Conservation (phyloP, 768 basidiomycete species). For the Suillus hirtellus region DNA sequence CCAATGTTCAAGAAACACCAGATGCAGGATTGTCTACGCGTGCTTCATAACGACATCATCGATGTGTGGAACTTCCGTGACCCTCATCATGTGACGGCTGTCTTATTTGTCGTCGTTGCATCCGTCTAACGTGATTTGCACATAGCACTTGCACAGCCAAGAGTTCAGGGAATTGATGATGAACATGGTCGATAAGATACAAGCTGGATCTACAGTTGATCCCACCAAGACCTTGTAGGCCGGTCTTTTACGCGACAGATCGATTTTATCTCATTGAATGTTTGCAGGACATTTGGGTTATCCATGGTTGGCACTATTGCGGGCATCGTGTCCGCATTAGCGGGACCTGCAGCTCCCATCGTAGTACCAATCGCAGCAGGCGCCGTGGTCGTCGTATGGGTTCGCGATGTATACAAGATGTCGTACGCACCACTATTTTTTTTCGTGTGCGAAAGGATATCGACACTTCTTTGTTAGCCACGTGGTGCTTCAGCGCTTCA, state of each 20-base stretch:
- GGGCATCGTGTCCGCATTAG: neutral
- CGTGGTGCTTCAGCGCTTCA: constrained; percentile 18
- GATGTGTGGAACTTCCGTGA: constrained; percentile 20
- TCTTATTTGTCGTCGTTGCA: no score
- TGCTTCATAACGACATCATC: constrained; percentile 22
- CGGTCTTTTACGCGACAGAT: no score
- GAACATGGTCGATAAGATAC: no score
- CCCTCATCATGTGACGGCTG: neutral
- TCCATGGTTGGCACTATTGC: neutral
- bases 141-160: no score
- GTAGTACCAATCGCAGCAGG: neutral
- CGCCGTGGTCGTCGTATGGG: neutral
- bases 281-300: neutral
- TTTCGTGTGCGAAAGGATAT: neutral
- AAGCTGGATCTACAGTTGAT: no score
- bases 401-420: neutral
- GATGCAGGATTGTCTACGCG: constrained; percentile 9
- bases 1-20: constrained; percentile 2
- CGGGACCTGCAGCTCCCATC: constrained; percentile 4
- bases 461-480: neutral
- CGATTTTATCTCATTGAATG: neutral
- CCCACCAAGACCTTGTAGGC: no score
- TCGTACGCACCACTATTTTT: neutral
- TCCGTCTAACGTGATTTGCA: no score
- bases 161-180: no score